These are phyloP conservation scores for Glaciozyma martinii DNA, from an alignment of 768 basidiomycete species.

Conservation along the genomic window DNA sequence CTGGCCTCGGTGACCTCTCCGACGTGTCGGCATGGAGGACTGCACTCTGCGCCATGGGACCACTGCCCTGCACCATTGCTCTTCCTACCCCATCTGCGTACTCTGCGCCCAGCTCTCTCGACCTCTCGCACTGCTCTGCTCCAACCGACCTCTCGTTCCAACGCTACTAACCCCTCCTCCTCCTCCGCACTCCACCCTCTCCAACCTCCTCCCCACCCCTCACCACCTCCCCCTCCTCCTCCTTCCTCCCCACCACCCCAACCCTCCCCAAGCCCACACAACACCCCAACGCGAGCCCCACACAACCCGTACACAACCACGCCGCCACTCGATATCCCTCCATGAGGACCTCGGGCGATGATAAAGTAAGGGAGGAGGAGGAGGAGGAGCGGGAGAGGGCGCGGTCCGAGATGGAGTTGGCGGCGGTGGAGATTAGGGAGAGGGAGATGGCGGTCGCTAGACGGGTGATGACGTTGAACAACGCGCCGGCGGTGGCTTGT, in stretches of 20 bases:
- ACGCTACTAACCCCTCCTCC: neutral
- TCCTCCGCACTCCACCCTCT: neutral
- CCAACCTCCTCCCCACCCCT: neutral
- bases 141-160: too few relatives aligned
- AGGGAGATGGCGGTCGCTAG: neutral
- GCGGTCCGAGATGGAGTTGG: neutral
- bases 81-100: too few relatives aligned
- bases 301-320: neutral
- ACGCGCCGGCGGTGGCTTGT: conserved; percentile 2
- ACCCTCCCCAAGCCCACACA: neutral
- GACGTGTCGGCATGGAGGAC: neutral
- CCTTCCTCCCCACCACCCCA: conserved; percentile 5
- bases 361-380: neutral
- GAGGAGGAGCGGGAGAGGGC: neutral
- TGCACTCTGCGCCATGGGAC: too few relatives aligned
- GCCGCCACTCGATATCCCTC: neutral
- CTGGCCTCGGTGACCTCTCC: too few relatives aligned
- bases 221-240: neutral
- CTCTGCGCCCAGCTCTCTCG: too few relatives aligned
- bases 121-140: too few relatives aligned
- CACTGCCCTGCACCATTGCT: too few relatives aligned
- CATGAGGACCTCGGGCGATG: neutral
- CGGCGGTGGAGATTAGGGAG: neutral
- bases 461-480: conserved; percentile 3
- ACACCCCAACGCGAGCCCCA: neutral